Evolutionary conservation across 2,329 filamentous ascomycete genomes (phyloP).

Genomic region (Zymoseptoria crescenta): DNA sequence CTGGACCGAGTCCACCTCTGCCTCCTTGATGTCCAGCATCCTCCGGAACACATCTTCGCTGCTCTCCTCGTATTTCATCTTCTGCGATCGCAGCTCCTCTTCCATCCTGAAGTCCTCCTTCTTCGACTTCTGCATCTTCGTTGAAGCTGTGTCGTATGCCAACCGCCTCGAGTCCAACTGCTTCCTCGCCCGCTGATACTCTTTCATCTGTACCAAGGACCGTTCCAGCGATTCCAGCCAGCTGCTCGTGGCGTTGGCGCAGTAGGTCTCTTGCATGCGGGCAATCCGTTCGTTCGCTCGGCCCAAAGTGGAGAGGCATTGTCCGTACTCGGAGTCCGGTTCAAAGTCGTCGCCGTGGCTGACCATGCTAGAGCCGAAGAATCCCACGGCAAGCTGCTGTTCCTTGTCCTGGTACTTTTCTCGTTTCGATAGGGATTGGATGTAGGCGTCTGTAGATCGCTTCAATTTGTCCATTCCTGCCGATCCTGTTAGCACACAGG

Average conservation of each 20-base stretch:
- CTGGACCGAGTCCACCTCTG: conserved; percentile 72
- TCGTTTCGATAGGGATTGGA: conserved; percentile 80
- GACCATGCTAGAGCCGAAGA: conserved; percentile 79
- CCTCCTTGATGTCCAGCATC: conserved; percentile 95
- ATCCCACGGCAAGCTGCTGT: conserved; percentile 70
- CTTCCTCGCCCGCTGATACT: conserved; percentile 86
- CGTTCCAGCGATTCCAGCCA: conserved; percentile 92
- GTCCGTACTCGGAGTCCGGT: conserved; percentile 80
- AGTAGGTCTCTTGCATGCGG: conserved; percentile 75
- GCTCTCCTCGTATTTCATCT: conserved; percentile 93
- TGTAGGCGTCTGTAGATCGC: conserved; percentile 72
- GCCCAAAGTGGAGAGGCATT: conserved; percentile 70
- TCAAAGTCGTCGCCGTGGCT: conserved; percentile 89
- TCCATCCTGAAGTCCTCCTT: conserved; percentile 89
- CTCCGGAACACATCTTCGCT: conserved; percentile 84
- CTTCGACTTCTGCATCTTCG: conserved; percentile 88
- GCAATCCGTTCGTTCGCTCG: conserved; percentile 82
- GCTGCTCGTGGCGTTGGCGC: conserved; percentile 65
- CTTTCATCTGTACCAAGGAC: conserved; percentile 89
- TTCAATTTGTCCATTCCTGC: conserved; percentile 86
- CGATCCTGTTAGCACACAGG: conserved; percentile 2
- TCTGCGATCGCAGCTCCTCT: conserved; percentile 82
- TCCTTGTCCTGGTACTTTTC: conserved; percentile 82
- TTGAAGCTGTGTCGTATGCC: conserved; percentile 81
- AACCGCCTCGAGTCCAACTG: conserved; percentile 86